Conservation (phyloP, 2,329 filamentous ascomycete genomes). For the Neoascochyta sp. region DNA sequence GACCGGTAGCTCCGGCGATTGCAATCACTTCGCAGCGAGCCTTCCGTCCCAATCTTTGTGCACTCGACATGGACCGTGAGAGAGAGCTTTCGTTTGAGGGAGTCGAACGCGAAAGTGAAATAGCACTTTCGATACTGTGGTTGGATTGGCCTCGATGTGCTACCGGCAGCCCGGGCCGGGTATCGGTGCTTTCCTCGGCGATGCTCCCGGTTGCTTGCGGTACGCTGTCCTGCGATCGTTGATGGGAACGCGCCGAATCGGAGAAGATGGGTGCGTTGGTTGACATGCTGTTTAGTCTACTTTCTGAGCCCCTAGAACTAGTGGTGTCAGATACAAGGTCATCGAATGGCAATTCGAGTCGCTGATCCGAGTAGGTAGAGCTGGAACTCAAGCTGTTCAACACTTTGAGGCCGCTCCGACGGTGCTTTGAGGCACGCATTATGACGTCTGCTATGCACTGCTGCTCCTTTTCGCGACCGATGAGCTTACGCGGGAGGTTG, state of each 20-base stretch:
- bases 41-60: conserved; percentile 45
- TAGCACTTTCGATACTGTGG: conserved; percentile 29
- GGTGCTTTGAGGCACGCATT: conserved; percentile 68
- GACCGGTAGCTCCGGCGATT: conserved; percentile 54
- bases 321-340: conserved; percentile 50
- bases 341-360: conserved; percentile 48
- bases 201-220: conserved; percentile 22
- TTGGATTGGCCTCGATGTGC: conserved; percentile 24
- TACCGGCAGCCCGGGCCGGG: conserved; percentile 18
- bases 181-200: conserved; percentile 19
- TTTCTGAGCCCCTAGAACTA: conserved; percentile 54
- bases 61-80: conserved; percentile 29
- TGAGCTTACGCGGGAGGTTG: conserved; percentile 74
- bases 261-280: conserved; percentile 21
- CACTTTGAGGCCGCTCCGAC: conserved; percentile 45
- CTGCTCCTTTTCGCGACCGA: conserved; percentile 72
- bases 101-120: conserved; percentile 22
- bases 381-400: conserved; percentile 51
- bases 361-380: conserved; percentile 52
- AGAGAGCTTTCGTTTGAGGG: conserved; percentile 26
- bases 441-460: conserved; percentile 66
- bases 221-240: conserved; percentile 30
- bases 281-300: conserved; percentile 36
- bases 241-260: conserved; percentile 24
- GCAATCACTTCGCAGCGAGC: conserved; percentile 59